Base-by-base conservation (phyloP, 768 basidiomycete species). In the Clitopilus hobsonii region DNA sequence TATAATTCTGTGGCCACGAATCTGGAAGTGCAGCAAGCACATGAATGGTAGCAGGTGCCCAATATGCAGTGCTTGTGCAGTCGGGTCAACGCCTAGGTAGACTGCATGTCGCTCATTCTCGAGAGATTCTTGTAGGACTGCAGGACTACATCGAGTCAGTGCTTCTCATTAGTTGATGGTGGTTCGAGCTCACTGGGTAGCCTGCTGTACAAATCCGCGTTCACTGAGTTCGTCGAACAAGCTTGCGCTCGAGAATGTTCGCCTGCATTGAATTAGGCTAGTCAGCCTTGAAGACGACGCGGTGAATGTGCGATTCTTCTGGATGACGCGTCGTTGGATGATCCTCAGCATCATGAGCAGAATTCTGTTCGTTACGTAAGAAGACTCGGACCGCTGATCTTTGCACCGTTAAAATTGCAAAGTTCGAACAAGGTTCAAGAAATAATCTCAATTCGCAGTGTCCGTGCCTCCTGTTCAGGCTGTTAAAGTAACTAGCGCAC, bases 11-110 rank as follows among this genome's bases (percentile, higher is more conserved):
- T 98, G 94, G 1, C 96, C 96, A n/a, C 79, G 77, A 32, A 91
- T 63, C 47, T 88, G 88, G 67, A 98, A 96, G 65, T 98, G 97
- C 14, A 98, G 74, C 45, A 98, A 68, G 51, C 83, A 85, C 65
- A 98, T 80, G 45, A 99, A 72, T 1, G 96, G 94, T 20, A 98
- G 74, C 1, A 99, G 81, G 67, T 99, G 95, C 3, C 97, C 97
- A 53, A 94, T 89, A 68, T 99, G 97, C 16, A 99, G 76, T 1
- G 93, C 89, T 23, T 72, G 75, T 3, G 94, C 94, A 1, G 96
- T 94, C 13, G 97, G 97, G 66, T 99, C 97, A 38, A 98, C 80
- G 29, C 97, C 97, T 3, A 85, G 78, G 66, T 99, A 99, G 16
- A 92, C 79, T 0, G 81, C 81, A 60, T 81, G 83, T 30, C 64